phyloP scores from a whole-genome alignment of 768 basidiomycete genomes.

The Tulasnella calospora region DNA sequence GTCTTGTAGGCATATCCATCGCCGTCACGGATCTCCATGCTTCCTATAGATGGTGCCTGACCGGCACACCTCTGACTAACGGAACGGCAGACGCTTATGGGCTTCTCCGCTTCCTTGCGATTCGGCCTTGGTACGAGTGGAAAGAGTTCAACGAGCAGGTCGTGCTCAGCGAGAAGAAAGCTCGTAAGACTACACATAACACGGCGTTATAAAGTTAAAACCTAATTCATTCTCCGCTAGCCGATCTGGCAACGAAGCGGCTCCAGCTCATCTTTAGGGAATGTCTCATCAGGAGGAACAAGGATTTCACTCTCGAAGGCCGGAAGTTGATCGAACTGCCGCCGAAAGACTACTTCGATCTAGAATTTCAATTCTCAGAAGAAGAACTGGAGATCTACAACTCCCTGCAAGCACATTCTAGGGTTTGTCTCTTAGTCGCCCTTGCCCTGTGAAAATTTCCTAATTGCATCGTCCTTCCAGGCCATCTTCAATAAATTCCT shows the following conservation, averaged over 20 bases:
- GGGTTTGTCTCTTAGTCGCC: conserved; percentile 20
- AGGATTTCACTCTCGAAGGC: conserved; percentile 59
- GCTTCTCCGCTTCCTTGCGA: conserved; percentile 41
- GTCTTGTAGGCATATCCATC: conserved; percentile 44
- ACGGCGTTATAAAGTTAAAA: background rate
- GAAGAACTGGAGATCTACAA: conserved; percentile 64
- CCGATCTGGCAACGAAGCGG: conserved; percentile 51
- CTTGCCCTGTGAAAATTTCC: conserved; percentile 26
- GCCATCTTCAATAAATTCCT: conserved; percentile 61
- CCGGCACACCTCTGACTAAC: conserved; percentile 68
- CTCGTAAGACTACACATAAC: conserved; percentile 40
- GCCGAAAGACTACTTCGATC: conserved; percentile 38
- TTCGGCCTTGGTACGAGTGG: conserved; percentile 44
- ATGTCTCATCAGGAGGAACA: conserved; percentile 58
- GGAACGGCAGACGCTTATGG: conserved; percentile 51
- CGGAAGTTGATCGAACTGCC: conserved; percentile 64
- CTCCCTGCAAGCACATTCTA: conserved; percentile 37
- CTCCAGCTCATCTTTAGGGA: conserved; percentile 54
- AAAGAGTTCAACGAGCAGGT: conserved; percentile 39
- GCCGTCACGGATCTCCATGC: conserved; percentile 52
- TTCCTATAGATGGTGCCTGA: conserved; percentile 61
- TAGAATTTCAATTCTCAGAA: conserved; percentile 50
- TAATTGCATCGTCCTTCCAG: conserved; percentile 37
- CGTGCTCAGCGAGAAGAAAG: conserved; percentile 44
- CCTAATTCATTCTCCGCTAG: conserved; percentile 32